Evolutionary conservation across 257 asterid genomes (phyloP), one percentile per base, ranked within the genome.

Genomic region (Petunia axillaris): DNA sequence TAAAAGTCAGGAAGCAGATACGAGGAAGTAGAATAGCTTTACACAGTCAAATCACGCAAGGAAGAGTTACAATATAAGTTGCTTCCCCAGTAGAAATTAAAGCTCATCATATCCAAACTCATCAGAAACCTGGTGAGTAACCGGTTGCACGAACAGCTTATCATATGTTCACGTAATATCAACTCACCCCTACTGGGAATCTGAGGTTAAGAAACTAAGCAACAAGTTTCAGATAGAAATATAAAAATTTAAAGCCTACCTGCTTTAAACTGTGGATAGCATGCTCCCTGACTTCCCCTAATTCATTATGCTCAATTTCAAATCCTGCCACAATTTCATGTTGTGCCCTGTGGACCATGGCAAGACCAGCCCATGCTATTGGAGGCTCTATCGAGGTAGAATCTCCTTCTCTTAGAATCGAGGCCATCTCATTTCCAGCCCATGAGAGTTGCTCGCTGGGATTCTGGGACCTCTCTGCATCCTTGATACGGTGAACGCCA

Each of bases 351-450:
- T 94, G 98, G 82, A 82, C 98, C 93, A 90, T 85, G 52, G 98
- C 98, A 81, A 96, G 93, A 81, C 99, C 99, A 16, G 97, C 93
- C 99, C 99, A 96, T 40, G 97, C 97, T 78, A 91, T 82, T 36
- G 93, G 94, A 83, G 93, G 87, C 86, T 96, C 99, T 78, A 91
- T 90, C 82, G 80, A 70, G 48, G 86, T 40, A 59, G 97, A 89
- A 79, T 96, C 98, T 55, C 99, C 98, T 84, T 96, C 99, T 83
- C 97, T 90, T 67, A 93, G 81, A 60, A 96, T 91, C 2, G 99
- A 94, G 75, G 98, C 99, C 97, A 96, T 96, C 87, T 96, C 99
- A 81, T 93, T 94, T 77, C 99, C 97, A 5, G 99, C 99, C 98
- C 97, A 96, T 44, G 95, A 86, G 70, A 96, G 97, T 89, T 92